Evolutionary conservation across 331 rosid genomes (phyloP), one percentile per base, ranked within the genome.

Genomic region (Dryas integrifolia): DNA sequence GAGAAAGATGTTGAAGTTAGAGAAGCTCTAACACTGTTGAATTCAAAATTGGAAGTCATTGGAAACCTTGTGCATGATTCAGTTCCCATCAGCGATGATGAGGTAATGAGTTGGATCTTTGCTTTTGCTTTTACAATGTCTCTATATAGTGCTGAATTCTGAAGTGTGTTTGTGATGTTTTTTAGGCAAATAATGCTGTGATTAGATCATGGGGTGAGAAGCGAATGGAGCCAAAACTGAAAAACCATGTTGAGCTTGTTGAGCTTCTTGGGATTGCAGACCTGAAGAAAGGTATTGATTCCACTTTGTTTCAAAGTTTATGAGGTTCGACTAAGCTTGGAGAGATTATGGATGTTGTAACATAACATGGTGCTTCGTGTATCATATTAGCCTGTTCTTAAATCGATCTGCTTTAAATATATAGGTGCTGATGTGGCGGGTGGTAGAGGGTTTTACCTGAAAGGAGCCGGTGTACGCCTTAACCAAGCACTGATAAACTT

Each of bases 31-130:
- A 72, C 70, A 8, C 82, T 65, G 47, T 66, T 94, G 81, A 86
- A 91, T 81, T 66, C 86, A 6, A 89, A 81, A 74, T 80, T 89
- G 88, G 96, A 91, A 80, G 71, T 77, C 5, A 80, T 91, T 67
- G 97, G 96, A 85, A 94, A 94, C 83, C 97, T 94, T 18, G 87
- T 94, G 48, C 98, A 91, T 65, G 98, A 91, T 77, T 85, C 96
- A 0, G 97, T 94, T 77, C 97, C 96, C 7, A 9, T 91, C 53
- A 86, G 88, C 57, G 9, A 85, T 48, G 93, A 91, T 50, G 98
- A 94, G 98, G 98, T 92, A 67, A 51, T 24, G 52, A 52, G 51
- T 67, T 43, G 21, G 69, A 44, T 10, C 70, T 39, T 58, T 11
- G 0, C 13, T n/a, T 67, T 12, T 49, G 26, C 69, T 6, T 63